Percentiles rank a stretch among this genome's conserved stretches.
Evolutionary conservation across 352 stramenopile genomes (phyloP).

Genomic region (Globisporangium cylindrosporum): DNA sequence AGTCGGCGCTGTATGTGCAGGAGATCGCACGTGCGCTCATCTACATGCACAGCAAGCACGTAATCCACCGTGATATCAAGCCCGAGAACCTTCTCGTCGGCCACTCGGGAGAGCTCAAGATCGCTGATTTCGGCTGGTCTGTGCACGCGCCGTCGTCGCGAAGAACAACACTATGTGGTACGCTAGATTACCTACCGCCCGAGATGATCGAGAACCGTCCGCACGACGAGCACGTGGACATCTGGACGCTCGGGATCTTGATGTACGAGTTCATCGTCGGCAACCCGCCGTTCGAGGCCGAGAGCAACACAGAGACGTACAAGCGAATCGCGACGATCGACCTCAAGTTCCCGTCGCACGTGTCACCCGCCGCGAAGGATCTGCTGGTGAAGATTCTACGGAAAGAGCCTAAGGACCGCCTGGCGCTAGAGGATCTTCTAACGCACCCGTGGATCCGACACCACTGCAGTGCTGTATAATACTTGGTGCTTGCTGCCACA

Average conservation of each 20-base stretch:
- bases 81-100: conserved; percentile 98
- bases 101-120: conserved; percentile 96
- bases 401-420: conserved; percentile 94
- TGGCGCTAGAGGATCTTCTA: conserved; percentile 90
- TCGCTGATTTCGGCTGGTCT: conserved; percentile 99
- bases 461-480: conserved; percentile 37
- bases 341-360: conserved; percentile 92
- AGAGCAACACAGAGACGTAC: conserved; percentile 96
- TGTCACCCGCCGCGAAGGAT: conserved; percentile 92
- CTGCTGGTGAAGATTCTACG: conserved; percentile 92
- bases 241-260: conserved; percentile 98
- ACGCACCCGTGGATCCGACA: conserved; percentile 95
- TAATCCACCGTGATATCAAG: conserved; percentile 99
- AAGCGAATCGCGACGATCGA: conserved; percentile 95
- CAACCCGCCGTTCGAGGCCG: conserved; percentile 97
- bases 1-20: conserved; percentile 93
- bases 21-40: conserved; percentile 93
- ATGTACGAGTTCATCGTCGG: conserved; percentile 99
- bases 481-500: background rate
- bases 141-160: conserved; percentile 97
- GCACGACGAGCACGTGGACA: conserved; percentile 96
- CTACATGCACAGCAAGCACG: conserved; percentile 99
- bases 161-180: conserved; percentile 98
- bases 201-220: conserved; percentile 99
- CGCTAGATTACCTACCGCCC: conserved; percentile 98